phyloP scores from a whole-genome alignment of 2,329 filamentous ascomycete genomes.

The Lecanoromycetidae sp. region DNA sequence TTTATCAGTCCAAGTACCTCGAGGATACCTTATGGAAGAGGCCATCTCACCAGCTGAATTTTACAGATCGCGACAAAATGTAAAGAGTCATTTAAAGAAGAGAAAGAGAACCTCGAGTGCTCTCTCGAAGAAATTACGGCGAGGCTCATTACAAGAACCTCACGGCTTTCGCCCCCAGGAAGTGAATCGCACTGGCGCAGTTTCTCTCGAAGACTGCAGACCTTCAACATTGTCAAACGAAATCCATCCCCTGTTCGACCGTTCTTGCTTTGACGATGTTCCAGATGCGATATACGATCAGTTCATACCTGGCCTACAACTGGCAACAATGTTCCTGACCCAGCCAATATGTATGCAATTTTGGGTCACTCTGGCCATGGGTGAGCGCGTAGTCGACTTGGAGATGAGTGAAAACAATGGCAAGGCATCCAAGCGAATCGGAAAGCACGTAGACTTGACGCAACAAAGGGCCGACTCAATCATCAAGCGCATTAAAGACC shows the following conservation, averaged over 20 bases:
- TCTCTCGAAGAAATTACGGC: constrained; percentile 1
- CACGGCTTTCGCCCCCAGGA: constrained; percentile 17
- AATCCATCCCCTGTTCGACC: constrained; percentile 16
- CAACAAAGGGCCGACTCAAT: constrained; percentile 10
- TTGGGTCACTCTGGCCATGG: constrained; percentile 17
- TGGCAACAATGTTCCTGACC: constrained; percentile 17
- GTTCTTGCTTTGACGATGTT: constrained; percentile 15
- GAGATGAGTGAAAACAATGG: constrained; percentile 13
- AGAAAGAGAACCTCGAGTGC: constrained; percentile 12
- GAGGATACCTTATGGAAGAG: constrained; percentile 11
- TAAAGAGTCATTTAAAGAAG: constrained; percentile 14
- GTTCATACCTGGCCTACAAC: constrained; percentile 13
- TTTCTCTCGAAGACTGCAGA: constrained; percentile 9
- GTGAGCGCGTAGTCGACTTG: constrained; percentile 7
- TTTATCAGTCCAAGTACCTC: constrained; percentile 9
- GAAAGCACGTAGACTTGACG: constrained; percentile 13
- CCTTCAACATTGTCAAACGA: constrained; percentile 12
- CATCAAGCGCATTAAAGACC: constrained; percentile 9
- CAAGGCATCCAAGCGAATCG: constrained; percentile 13
- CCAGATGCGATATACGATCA: constrained; percentile 17
- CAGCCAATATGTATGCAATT: constrained; percentile 17
- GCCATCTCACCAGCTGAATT: constrained; percentile 7
- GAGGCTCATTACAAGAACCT: neutral
- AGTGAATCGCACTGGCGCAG: constrained; percentile 11
- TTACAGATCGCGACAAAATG: constrained; percentile 6